Evolutionary conservation across 1,284 basidiomycete species (phyloP).

Genomic region (Mycosarcoma maydis): DNA sequence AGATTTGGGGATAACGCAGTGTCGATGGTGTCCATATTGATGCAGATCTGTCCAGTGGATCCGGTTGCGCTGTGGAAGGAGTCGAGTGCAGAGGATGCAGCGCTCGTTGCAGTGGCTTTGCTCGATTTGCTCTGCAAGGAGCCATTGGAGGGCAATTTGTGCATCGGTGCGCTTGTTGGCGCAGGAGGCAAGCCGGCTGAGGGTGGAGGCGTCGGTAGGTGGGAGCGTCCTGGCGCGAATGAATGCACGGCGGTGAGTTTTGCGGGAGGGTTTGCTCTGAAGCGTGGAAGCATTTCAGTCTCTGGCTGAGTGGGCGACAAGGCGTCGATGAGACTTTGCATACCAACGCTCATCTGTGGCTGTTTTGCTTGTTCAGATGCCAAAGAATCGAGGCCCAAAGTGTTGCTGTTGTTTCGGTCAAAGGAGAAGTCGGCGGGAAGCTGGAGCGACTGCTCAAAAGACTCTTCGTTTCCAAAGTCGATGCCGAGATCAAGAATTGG

Average conservation of each 20-base stretch:
- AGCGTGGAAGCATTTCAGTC: conserved; percentile 19
- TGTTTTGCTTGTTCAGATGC: not conserved
- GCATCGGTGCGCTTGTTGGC: conserved; percentile 24
- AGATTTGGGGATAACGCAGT: conserved; percentile 7
- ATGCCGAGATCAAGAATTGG: conserved; percentile 51
- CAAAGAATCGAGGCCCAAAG: conserved; percentile 5
- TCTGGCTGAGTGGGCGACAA: conserved; percentile 30
- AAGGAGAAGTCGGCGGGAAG: conserved; percentile 36
- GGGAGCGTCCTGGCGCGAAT: conserved; percentile 13
- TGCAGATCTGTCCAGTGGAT: conserved; percentile 30
- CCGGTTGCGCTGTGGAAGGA: conserved; percentile 39
- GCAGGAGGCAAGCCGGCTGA: conserved; percentile 37
- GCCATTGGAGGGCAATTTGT: conserved; percentile 25
- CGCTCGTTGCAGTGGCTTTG: conserved; percentile 9
- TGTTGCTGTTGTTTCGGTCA: conserved; percentile 8
- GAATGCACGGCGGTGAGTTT: conserved; percentile 6
- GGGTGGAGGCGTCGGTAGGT: conserved; percentile 36
- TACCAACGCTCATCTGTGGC: conserved; percentile 20
- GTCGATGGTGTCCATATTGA: conserved; percentile 26
- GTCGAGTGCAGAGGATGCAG: conserved; percentile 5
- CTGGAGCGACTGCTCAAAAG: conserved; percentile 30
- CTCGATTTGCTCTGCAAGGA: conserved; percentile 42
- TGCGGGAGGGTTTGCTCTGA: conserved; percentile 14
- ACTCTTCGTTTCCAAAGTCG: conserved; percentile 35
- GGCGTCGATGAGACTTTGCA: conserved; percentile 28